These are phyloP conservation scores for Fusarium hainanense DNA, from an alignment of 2,329 filamentous ascomycete genomes.

Conservation along the genomic window DNA sequence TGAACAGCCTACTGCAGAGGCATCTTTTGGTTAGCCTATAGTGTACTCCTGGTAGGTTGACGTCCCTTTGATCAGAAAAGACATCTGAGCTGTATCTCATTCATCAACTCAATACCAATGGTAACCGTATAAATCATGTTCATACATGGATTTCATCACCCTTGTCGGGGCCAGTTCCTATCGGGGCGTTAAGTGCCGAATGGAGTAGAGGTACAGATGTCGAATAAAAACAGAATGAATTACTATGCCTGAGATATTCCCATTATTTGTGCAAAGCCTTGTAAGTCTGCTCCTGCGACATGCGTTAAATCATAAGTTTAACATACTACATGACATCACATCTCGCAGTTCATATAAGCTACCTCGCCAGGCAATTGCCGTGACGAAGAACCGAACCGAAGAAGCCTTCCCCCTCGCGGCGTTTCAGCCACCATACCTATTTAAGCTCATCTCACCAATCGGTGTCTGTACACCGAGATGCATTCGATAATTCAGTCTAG, in stretches of 20 bases:
- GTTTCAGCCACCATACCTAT: background rate
- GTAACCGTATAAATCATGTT: background rate
- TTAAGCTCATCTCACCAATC: background rate
- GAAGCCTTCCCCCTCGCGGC: background rate
- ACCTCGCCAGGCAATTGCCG: background rate
- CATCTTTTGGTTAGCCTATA: fast-evolving
- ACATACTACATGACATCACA: background rate
- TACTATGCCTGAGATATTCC: too few species aligned
- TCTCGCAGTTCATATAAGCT: background rate
- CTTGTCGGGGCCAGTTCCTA: background rate
- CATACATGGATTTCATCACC: background rate
- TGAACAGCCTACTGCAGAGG: fast-evolving
- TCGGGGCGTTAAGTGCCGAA: background rate
- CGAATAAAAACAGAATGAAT: too few species aligned
- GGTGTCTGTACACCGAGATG: background rate
- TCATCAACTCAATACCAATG: background rate
- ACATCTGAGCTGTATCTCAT: background rate
- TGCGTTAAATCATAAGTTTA: fast-evolving
- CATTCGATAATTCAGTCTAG: background rate
- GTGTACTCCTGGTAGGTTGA: fast-evolving
- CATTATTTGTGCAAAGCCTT: background rate
- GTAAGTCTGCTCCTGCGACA: fast-evolving
- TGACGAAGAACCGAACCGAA: background rate
- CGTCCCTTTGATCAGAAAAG: too few species aligned
- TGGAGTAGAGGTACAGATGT: too few species aligned